phyloP scores from a whole-genome alignment of 768 basidiomycete species.

The Tylopilus subfusipes region DNA sequence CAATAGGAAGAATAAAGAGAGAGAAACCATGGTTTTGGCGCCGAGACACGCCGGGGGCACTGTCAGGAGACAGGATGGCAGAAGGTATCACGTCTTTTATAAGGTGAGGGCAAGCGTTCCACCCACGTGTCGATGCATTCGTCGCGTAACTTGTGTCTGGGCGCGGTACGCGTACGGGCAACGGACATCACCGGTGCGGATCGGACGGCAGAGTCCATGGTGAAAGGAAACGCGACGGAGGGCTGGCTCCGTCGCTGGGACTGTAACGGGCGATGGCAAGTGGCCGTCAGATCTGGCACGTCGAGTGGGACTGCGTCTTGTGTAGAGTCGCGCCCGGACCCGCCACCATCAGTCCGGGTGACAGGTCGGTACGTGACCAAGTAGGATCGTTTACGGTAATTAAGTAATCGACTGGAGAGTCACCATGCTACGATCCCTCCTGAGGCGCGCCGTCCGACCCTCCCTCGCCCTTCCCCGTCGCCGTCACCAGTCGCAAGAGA shows the following conservation, averaged over 20 bases:
- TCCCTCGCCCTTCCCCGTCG: conserved; percentile 1
- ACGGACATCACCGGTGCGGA: neutral
- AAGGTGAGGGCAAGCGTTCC: neutral
- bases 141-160: neutral
- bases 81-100: conserved; percentile 13
- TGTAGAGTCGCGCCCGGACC: no score
- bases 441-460: conserved; percentile 6
- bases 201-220: neutral
- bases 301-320: no score
- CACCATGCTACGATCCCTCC: conserved; percentile 13
- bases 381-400: no score
- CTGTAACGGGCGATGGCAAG: no score
- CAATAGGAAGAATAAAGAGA: conserved; percentile 29
- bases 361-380: no score
- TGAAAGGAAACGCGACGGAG: neutral
- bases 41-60: conserved; percentile 2
- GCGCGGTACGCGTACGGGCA: neutral
- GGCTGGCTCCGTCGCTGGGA: neutral
- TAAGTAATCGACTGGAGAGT: neutral
- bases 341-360: no score
- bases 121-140: conserved; percentile 16
- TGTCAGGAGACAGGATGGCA: neutral
- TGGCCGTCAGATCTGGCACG: neutral
- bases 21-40: conserved; percentile 35
- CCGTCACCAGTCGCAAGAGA: conserved; percentile 18